Evolutionary conservation across 306 rosid genomes (phyloP), one percentile per base, ranked within the genome.

Genomic region (Prunus salicina): DNA sequence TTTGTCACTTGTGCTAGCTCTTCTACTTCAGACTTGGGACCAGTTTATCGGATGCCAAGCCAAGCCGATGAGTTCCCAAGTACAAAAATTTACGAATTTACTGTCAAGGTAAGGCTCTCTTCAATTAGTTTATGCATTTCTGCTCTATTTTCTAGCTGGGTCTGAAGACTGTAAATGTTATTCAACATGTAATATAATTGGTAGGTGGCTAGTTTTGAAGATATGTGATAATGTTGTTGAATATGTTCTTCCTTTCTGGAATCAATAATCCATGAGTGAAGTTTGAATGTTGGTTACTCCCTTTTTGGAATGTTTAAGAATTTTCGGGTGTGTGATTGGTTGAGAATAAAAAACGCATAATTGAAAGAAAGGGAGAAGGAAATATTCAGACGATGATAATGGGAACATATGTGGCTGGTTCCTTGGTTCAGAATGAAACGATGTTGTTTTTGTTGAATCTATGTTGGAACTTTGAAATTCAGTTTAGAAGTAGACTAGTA

Each of bases 71-170:
- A 79, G 38, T 64, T 55, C 76, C 87, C 82, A 3, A 80, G 75
- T 4, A 34, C n/a, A 6, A 84, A 88, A 4, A 47, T 89, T 14
- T 84, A 73, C 77, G 85, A 87, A 64, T 76, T 89, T 51, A 49
- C 80, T 43, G 82, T 87, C 72, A 91, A 91, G 86, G 97, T 91
- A 73, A 9, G 79, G 57, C 51, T 28, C 32, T 60, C 2, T 64
- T 67, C 43, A 53, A 58, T 43, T 52, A 3, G 15, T 67, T 51
- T 25, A 2, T 46, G 56, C 55, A n/a, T 46, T 69, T 69, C 57
- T 50, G 14, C 16, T 62, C 18, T 73, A 34, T 27, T 24, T 22
- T 65, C 41, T 7, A 8, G 18, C 28, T 64, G 71, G 67, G 67
- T 22, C 55, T 57, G 38, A 12, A 49, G 16, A 56, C 62, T 2